A percentile compares a stretch with the other conserved stretches of the same genome.
These are phyloP conservation scores for Pontederia paniculata DNA, from an alignment of 176 grass and related monocot genomes.

Conservation along the genomic window DNA sequence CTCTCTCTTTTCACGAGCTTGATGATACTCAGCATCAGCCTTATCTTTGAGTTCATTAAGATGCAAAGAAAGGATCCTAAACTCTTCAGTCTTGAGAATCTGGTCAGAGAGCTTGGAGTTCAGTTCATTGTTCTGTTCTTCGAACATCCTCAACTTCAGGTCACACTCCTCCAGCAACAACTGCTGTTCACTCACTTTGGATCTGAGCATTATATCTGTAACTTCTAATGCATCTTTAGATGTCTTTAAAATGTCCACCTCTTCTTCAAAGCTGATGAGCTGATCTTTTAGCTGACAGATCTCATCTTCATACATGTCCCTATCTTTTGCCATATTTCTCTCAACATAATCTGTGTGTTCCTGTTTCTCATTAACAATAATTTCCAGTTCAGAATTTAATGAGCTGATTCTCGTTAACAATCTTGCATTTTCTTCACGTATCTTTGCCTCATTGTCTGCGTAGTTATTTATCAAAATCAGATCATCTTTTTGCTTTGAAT, in stretches of 20 bases:
- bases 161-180: conserved; percentile 43
- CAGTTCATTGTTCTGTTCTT: conserved; percentile 66
- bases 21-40: conserved; percentile 38
- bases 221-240: conserved; percentile 53
- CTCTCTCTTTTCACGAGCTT: conserved; percentile 47
- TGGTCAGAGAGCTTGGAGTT: conserved; percentile 71
- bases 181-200: conserved; percentile 71
- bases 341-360: conserved; percentile 27
- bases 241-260: conserved; percentile 46
- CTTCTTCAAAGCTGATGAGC: conserved; percentile 36
- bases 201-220: conserved; percentile 62
- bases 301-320: conserved; percentile 45
- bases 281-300: conserved; percentile 47
- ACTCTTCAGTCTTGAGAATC: conserved; percentile 81
- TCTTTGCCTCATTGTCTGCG: conserved; percentile 34
- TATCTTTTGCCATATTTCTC: conserved; percentile 17
- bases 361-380: conserved; percentile 40
- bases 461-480: conserved; percentile 20
- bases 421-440: conserved; percentile 37
- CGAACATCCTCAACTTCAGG: conserved; percentile 38
- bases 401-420: conserved; percentile 32
- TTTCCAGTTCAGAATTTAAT: conserved; percentile 26
- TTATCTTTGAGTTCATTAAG: conserved; percentile 86
- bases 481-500: conserved; percentile 29
- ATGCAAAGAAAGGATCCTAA: conserved; percentile 76